Conservation (phyloP, 768 basidiomycete genomes). For the Nidularia pulvinata region DNA sequence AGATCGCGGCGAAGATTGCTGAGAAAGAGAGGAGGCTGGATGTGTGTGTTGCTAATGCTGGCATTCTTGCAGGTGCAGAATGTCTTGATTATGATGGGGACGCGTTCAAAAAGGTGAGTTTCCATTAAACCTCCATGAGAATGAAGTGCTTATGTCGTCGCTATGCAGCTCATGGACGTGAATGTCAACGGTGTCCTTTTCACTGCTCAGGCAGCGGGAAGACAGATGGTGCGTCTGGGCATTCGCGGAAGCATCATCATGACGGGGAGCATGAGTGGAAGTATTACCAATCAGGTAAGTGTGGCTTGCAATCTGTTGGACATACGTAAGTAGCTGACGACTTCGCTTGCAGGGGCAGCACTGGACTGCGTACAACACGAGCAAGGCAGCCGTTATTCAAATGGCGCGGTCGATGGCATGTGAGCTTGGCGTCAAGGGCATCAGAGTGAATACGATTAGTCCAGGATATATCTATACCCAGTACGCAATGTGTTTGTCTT, state of each 20-base stretch:
- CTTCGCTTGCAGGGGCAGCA: conserved; percentile 45
- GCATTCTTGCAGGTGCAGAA: conserved; percentile 39
- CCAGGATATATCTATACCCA: conserved; percentile 71
- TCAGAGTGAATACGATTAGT: conserved; percentile 72
- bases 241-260: conserved; percentile 55
- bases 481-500: conserved; percentile 1
- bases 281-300: conserved; percentile 56
- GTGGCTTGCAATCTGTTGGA: neutral
- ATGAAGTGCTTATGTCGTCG: neutral
- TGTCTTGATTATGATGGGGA: conserved; percentile 57
- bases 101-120: conserved; percentile 51
- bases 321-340: neutral
- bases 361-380: conserved; percentile 76
- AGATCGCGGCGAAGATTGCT: conserved; percentile 48
- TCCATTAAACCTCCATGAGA: neutral
- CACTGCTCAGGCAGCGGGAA: conserved; percentile 60
- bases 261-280: conserved; percentile 62
- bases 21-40: conserved; percentile 63
- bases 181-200: conserved; percentile 61
- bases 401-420: conserved; percentile 79
- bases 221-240: conserved; percentile 51
- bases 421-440: conserved; percentile 62
- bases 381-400: conserved; percentile 77
- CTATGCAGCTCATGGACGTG: conserved; percentile 50
- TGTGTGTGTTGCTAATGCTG: conserved; percentile 67